A percentile compares a stretch with the other conserved stretches of the same genome.
Conservation (phyloP, 148 eudicot genomes). For the Fagopyrum homotropicum region DNA sequence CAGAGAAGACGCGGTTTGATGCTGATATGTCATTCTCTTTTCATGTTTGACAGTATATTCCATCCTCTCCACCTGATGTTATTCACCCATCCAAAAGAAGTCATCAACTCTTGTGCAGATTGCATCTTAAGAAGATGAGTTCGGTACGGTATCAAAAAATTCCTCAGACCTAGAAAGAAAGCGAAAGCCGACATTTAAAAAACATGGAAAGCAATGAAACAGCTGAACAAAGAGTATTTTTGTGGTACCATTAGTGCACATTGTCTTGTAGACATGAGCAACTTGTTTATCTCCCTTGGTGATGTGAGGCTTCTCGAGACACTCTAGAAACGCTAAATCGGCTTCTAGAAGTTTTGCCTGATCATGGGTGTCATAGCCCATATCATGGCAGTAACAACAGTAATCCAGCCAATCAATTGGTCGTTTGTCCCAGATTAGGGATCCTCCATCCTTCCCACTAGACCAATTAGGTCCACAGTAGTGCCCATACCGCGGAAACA, state of each 20-base stretch:
- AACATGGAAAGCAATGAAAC: neutral
- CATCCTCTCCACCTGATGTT: constrained; percentile 63
- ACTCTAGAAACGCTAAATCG: constrained; percentile 87
- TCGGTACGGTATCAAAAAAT: constrained; percentile 81
- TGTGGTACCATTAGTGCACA: constrained; percentile 83
- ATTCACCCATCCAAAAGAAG: constrained; percentile 70
- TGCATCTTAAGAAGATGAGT: constrained; percentile 62
- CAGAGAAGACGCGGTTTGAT: neutral
- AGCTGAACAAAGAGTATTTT: neutral
- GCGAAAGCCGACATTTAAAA: neutral
- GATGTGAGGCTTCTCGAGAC: constrained; percentile 71
- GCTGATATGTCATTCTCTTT: constrained; percentile 14
- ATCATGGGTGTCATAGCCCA: constrained; percentile 86
- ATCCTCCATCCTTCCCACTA: constrained; percentile 86
- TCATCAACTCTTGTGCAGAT: constrained; percentile 35
- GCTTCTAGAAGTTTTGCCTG: constrained; percentile 94
- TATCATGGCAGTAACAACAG: constrained; percentile 98
- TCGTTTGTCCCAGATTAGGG: constrained; percentile 85
- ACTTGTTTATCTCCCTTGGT: constrained; percentile 60
- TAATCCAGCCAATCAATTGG: constrained; percentile 98
- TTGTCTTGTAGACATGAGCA: constrained; percentile 65
- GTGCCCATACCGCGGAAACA: constrained; percentile 95
- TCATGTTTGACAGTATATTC: constrained; percentile 22
- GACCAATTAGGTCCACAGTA: constrained; percentile 99
- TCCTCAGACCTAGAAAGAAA: constrained; percentile 64